Evolutionary conservation across 306 rosid genomes (phyloP), one percentile per base, ranked within the genome.

Genomic region (Lablab purpureus): DNA sequence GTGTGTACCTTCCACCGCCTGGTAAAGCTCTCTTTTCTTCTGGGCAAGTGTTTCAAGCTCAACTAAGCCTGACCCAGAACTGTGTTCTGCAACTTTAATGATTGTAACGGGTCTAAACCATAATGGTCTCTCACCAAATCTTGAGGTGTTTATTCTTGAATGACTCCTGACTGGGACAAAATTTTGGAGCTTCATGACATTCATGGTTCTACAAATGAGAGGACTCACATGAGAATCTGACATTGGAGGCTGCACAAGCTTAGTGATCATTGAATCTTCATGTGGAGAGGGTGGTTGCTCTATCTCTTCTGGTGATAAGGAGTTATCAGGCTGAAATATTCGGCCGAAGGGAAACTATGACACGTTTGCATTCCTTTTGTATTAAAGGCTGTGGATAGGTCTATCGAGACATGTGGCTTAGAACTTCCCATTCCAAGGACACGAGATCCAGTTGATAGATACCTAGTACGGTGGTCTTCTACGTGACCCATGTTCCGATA

Each of bases 1-100:
- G 32, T 25, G 34, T 40, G 22, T 84, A 90, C 98, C 98, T 88
- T 90, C 62, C 71, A 93, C 58, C 7, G 91, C 91, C n/a, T 80
- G 82, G 41, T 82, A 81, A 76, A 93, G 92, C 49, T 82, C 81
- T 7, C 56, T 28, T 81, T 90, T 93, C 50, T 75, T 67, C 75
- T 77, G 84, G 78, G 86, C 69, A 75, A 88, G 84, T 62, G 89
- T 75, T 51, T 86, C 90, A 81, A 86, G 88, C 56, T 83, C 91
- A 56, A 83, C 76, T 14, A 88, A 64, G 28, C 83, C 88, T 18
- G 91, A 82, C 73, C 81, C 87, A 52, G 92, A 74, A 76, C 68
- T 80, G 4, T 83, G 84, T 37, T 76, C 89, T 50, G 90, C 84
- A 67, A 78, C 93, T 77, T 76, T 91, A 63, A 75, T 52, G 15